These are phyloP conservation scores for Pestalotiopsis sp. DNA, from an alignment of 2,329 filamentous ascomycete genomes.

Conservation along the genomic window DNA sequence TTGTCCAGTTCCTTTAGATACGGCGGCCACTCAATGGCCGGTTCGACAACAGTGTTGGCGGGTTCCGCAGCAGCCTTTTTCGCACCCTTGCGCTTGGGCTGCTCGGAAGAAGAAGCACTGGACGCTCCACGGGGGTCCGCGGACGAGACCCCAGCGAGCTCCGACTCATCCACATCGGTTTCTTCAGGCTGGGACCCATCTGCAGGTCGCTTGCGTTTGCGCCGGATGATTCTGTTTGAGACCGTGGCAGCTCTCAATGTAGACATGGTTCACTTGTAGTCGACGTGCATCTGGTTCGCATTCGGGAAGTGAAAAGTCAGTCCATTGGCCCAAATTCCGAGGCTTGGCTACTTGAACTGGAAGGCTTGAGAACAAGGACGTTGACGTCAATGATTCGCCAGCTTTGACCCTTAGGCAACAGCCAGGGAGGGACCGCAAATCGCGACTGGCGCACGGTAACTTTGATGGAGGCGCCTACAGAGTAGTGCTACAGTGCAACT, in stretches of 20 bases:
- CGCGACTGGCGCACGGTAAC: neutral
- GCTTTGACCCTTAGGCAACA: neutral
- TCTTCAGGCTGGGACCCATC: constrained; percentile 23
- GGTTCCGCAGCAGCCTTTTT: constrained; percentile 20
- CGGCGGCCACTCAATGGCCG: constrained; percentile 68
- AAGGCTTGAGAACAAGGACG: neutral
- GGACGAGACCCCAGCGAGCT: neutral
- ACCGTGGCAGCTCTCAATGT: constrained; percentile 50
- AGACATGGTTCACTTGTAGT: constrained; percentile 39
- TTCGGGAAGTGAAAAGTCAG: neutral
- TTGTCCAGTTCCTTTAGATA: constrained; percentile 73
- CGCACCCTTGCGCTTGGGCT: neutral
- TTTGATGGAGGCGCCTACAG: no score
- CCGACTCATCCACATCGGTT: constrained; percentile 5
- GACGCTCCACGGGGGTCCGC: constrained; percentile 2
- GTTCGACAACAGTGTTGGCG: constrained; percentile 27
- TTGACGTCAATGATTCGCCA: constrained; percentile 7
- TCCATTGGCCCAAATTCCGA: neutral
- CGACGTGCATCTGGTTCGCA: constrained; percentile 27
- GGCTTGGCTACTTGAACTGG: neutral
- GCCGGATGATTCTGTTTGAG: constrained; percentile 39
- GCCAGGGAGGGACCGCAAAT: neutral
- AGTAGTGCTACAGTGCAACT: no score
- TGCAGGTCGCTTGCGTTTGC: constrained; percentile 41
- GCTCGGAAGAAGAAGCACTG: constrained; percentile 8